phyloP scores from a whole-genome alignment of 441 rosid genomes.

The Arabidopsis lyrata region DNA sequence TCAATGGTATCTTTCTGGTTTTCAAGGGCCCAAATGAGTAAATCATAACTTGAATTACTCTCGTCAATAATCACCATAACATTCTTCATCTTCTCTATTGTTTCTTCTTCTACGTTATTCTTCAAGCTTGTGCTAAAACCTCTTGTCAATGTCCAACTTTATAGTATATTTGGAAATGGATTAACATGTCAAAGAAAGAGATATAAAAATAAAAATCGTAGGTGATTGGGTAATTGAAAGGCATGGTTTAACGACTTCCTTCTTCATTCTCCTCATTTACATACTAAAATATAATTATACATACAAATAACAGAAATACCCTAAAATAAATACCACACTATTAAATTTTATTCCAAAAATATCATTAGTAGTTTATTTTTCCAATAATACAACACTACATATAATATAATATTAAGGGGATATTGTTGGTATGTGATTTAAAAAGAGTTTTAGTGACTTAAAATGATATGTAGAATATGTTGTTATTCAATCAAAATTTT shows the following conservation, averaged over 20 bases:
- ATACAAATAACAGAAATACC: neutral
- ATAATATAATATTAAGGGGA: too few relatives aligned
- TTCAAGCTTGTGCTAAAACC: conserved; percentile 19
- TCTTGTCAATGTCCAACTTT: conserved; percentile 26
- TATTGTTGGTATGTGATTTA: too few relatives aligned
- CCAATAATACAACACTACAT: too few relatives aligned
- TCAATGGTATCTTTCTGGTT: conserved; percentile 53
- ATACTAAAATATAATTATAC: neutral
- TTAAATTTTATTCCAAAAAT: too few relatives aligned
- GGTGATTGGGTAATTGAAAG: conserved; percentile 42
- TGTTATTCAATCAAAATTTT: too few relatives aligned
- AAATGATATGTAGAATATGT: too few relatives aligned
- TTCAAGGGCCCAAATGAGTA: conserved; percentile 59
- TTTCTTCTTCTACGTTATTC: conserved; percentile 11
- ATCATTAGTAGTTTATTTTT: too few relatives aligned
- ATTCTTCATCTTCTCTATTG: conserved; percentile 43
- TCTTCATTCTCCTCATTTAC: neutral
- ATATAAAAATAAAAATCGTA: neutral
- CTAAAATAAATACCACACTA: too few relatives aligned
- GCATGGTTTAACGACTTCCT: conserved; percentile 34
- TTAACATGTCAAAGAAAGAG: conserved; percentile 22
- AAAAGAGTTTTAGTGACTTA: too few relatives aligned
- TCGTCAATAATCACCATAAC: conserved; percentile 70
- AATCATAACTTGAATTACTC: conserved; percentile 56
- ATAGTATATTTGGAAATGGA: conserved; percentile 25